Base-by-base conservation (phyloP, 1,139 yeast genomes). In the Debaryomyces subglobosus region DNA sequence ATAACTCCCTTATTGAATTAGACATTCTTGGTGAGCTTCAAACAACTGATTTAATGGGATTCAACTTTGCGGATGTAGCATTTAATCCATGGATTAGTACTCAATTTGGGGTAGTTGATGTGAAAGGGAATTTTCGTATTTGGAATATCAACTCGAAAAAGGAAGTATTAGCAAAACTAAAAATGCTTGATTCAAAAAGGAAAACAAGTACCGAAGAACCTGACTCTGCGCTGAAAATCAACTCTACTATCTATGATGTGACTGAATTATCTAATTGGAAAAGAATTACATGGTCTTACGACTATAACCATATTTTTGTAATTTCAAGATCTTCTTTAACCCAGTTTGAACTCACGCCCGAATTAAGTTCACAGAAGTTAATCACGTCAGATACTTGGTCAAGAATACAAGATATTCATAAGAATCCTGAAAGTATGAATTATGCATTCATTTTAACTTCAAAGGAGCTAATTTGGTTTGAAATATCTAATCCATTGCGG, bases 351-450 rank as follows among this genome's bases (percentile, higher is more conserved):
- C 44, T 70, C 3, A 44, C 47, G 3, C 51, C 54, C 0, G 40
- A 45, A 56, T 61, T 43, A 55, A 61, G 51, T 54, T 67, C 53
- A 29, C 59, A 34, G 67, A 77, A 62, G 48, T 69, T 53, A 20
- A 66, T 84, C 1, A 71, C 82, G 4, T 79, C 87, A 0, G 77
- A 78, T 30, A 70, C 77, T 1, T 85, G 89, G 87, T 79, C 89
- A 0, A 65, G 67, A 23, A 60, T 85, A 2, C 66, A 78, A 43
- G 90, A 84, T 53, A 62, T 78, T 67, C n/a, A 53, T 59, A 1
- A 57, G 55, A 18, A 46, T 40, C 13, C 62, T 60, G 6, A 12
- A 9, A 30, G 38, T 24, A 24, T 30, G 36, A 9, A 53, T 60
- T 3, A 63, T 45, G 68, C 74, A 10, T 72, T 84, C 34, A 51